phyloP scores from a whole-genome alignment of 2,329 filamentous ascomycete species.

The Lecanoromycetidae sp. region DNA sequence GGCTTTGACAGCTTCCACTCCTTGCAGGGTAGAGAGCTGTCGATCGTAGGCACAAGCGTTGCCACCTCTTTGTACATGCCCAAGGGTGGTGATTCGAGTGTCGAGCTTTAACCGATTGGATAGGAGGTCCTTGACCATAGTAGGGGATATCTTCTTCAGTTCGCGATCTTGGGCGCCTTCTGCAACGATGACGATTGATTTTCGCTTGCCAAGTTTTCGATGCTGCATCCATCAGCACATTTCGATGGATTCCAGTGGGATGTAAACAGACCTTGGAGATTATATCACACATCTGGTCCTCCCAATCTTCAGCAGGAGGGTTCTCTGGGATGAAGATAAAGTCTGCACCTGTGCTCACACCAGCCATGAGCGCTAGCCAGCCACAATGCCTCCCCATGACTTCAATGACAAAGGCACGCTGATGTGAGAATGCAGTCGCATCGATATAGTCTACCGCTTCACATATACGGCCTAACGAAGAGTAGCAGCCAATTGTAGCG shows the following conservation, averaged over 20 bases:
- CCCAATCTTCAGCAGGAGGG: constrained; percentile 77
- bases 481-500: constrained; percentile 94
- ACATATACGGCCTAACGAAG: constrained; percentile 82
- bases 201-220: constrained; percentile 77
- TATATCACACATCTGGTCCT: constrained; percentile 70
- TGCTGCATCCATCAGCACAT: too few species aligned
- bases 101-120: constrained; percentile 68
- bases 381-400: constrained; percentile 98
- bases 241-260: too few species aligned
- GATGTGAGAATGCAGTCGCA: constrained; percentile 86
- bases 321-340: constrained; percentile 96
- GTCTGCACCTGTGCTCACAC: constrained; percentile 87
- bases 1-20: constrained; percentile 84
- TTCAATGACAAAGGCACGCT: constrained; percentile 91
- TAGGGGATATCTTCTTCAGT: constrained; percentile 69
- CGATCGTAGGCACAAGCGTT: constrained; percentile 87
- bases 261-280: constrained; percentile 50
- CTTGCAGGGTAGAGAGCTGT: constrained; percentile 83
- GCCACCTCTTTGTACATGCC: constrained; percentile 94
- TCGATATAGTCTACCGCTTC: constrained; percentile 95
- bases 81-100: constrained; percentile 86
- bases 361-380: constrained; percentile 93
- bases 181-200: constrained; percentile 95
- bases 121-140: constrained; percentile 78
- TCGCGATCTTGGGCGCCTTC: constrained; percentile 82